Conservation (phyloP, 2,329 filamentous ascomycete genomes). For the Fusarium paranaense region DNA sequence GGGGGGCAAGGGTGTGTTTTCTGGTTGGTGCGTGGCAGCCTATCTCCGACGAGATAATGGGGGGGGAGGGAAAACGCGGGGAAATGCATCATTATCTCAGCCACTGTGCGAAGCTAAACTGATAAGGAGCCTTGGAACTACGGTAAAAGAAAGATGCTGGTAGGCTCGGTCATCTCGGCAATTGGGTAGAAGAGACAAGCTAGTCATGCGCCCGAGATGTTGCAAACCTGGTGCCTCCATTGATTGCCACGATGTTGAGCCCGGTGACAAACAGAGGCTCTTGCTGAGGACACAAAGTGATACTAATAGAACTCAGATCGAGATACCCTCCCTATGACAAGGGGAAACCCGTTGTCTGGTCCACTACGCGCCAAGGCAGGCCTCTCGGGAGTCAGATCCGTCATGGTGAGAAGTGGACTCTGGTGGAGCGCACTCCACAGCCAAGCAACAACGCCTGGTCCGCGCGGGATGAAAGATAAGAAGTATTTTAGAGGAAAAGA, state of each 20-base stretch:
- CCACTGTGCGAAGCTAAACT: slow-evolving; percentile 20
- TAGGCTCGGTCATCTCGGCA: not conserved
- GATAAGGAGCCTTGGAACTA: slow-evolving; percentile 24
- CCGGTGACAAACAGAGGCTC: not conserved
- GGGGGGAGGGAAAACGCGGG: slow-evolving; percentile 28
- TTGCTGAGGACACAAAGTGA: not conserved
- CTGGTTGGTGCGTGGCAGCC: slow-evolving; percentile 16
- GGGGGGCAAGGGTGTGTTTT: slow-evolving; percentile 1
- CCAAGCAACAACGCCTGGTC: not conserved
- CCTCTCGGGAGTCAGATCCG: slow-evolving; percentile 3
- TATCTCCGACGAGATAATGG: slow-evolving; percentile 29
- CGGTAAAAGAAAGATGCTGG: not conserved
- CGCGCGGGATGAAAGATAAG: slow-evolving; percentile 1
- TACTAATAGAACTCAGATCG: not conserved
- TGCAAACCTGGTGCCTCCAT: not conserved
- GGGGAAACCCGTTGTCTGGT: not conserved
- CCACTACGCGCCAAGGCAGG: not conserved
- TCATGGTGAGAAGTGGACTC: not conserved
- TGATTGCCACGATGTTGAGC: not conserved
- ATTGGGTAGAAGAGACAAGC: slow-evolving; percentile 11
- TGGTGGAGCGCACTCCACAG: slow-evolving; percentile 2
- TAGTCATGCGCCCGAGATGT: not conserved
- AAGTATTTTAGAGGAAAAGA: not conserved
- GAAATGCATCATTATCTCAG: slow-evolving; percentile 37
- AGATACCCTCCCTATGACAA: not conserved